Percentiles rank a stretch among this genome's conserved stretches.
Evolutionary conservation across 306 rosid species (phyloP).

Genomic region (Fagus crenata): DNA sequence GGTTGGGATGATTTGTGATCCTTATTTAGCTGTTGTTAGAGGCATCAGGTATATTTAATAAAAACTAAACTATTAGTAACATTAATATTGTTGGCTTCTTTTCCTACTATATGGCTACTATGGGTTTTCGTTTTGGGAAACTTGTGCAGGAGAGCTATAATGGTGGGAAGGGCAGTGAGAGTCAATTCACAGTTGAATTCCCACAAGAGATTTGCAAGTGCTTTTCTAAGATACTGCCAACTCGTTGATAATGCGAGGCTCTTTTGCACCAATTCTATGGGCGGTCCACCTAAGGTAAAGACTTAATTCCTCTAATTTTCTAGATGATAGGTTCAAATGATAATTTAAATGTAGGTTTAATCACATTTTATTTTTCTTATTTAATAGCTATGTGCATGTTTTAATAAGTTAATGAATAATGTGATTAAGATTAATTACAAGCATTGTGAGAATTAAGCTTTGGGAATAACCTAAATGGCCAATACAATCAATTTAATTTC

Average conservation of each 20-base stretch:
- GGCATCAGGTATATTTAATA: slow-evolving; percentile 62
- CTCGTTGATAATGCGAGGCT: slow-evolving; percentile 86
- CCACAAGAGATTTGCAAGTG: slow-evolving; percentile 88
- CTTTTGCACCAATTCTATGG: slow-evolving; percentile 51
- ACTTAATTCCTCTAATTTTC: neutral
- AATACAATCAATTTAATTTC: too few species aligned
- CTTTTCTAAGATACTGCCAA: slow-evolving; percentile 63
- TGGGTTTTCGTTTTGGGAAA: too few species aligned
- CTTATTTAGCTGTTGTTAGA: slow-evolving; percentile 83
- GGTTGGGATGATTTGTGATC: slow-evolving; percentile 95
- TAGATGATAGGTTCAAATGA: too few species aligned
- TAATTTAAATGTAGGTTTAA: too few species aligned
- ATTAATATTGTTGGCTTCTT: too few species aligned
- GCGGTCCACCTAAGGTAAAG: slow-evolving; percentile 69
- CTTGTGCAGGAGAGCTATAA: slow-evolving; percentile 73
- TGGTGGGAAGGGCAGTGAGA: slow-evolving; percentile 83
- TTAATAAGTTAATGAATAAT: too few species aligned
- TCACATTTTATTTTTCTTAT: too few species aligned
- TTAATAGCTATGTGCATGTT: too few species aligned
- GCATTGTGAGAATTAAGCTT: too few species aligned
- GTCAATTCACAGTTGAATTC: slow-evolving; percentile 82
- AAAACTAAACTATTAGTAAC: neutral
- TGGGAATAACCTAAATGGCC: too few species aligned
- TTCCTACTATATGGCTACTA: too few species aligned
- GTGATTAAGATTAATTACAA: too few species aligned